A percentile compares a stretch with the other conserved stretches of the same genome.
phyloP scores from a whole-genome alignment of 2,329 filamentous ascomycete species.

The Fusarium sp. region DNA sequence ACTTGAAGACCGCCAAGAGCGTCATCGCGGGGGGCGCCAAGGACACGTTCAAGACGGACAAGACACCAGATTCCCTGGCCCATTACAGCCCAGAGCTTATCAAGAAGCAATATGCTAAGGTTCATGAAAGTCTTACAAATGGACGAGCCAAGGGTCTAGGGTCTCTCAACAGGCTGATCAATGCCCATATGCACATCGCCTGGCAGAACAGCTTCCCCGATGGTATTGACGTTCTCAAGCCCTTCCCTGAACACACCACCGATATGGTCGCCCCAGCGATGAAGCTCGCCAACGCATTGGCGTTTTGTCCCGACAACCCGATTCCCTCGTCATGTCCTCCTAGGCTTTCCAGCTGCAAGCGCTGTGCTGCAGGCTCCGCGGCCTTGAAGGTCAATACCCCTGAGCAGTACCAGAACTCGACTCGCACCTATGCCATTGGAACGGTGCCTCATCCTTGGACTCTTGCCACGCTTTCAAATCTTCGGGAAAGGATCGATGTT shows the following conservation, averaged over 20 bases:
- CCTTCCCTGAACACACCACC: constrained; percentile 80
- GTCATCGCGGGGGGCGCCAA: constrained; percentile 72
- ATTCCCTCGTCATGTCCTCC: constrained; percentile 85
- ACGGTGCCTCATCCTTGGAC: constrained; percentile 94
- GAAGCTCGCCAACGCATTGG: constrained; percentile 79
- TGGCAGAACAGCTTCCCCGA: constrained; percentile 84
- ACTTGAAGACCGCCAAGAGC: constrained; percentile 67
- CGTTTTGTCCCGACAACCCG: constrained; percentile 79
- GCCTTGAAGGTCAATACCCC: constrained; percentile 76
- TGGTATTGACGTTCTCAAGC: constrained; percentile 86
- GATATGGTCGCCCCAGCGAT: constrained; percentile 77
- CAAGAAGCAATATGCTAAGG: constrained; percentile 72
- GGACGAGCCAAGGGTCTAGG: constrained; percentile 71
- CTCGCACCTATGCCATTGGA: constrained; percentile 82
- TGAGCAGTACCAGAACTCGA: constrained; percentile 76
- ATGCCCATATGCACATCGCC: constrained; percentile 83
- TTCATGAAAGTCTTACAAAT: constrained; percentile 72
- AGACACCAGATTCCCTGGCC: constrained; percentile 75
- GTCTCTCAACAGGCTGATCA: constrained; percentile 80
- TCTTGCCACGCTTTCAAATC: constrained; percentile 74
- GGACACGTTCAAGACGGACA: constrained; percentile 74
- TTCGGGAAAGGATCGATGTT: constrained; percentile 70
- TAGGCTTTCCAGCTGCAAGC: constrained; percentile 78
- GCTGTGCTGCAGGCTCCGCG: constrained; percentile 73
- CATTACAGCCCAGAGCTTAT: constrained; percentile 78